These are phyloP conservation scores for Acer negundo DNA, from an alignment of 345 rosid species.

Conservation along the genomic window DNA sequence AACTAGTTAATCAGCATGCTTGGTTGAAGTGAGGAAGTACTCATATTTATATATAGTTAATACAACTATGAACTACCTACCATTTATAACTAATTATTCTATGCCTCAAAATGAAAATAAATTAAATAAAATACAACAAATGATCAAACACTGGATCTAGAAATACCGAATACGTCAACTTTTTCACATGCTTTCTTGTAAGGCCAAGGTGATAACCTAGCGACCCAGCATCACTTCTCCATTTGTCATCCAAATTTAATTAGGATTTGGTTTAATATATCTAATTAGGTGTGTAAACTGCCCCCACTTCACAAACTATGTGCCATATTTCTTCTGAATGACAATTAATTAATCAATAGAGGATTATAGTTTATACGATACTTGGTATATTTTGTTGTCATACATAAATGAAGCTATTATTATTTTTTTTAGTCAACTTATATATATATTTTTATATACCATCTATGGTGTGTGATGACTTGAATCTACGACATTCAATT, in stretches of 20 bases:
- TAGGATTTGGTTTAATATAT: neutral
- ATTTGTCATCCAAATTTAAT: neutral
- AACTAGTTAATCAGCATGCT: neutral
- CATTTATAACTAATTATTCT: neutral
- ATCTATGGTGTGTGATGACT: too few relatives aligned
- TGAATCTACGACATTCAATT: too few relatives aligned
- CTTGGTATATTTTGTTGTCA: too few relatives aligned
- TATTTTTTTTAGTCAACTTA: neutral
- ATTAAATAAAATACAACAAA: neutral
- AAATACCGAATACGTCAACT: constrained; percentile 15
- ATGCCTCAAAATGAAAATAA: neutral
- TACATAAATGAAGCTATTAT: too few relatives aligned
- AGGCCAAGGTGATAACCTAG: neutral
- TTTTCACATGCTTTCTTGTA: constrained; percentile 11
- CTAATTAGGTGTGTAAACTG: neutral
- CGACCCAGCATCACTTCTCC: too few relatives aligned
- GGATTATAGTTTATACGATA: neutral
- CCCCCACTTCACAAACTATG: neutral
- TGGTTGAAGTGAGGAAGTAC: neutral
- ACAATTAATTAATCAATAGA: neutral
- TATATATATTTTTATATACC: too few relatives aligned
- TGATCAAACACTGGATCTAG: neutral
- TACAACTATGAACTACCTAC: neutral
- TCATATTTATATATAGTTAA: neutral
- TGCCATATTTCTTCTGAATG: neutral